Evolutionary conservation across 1,139 yeast genomes (phyloP).

Genomic region (Nakaseomyces delphensis): DNA sequence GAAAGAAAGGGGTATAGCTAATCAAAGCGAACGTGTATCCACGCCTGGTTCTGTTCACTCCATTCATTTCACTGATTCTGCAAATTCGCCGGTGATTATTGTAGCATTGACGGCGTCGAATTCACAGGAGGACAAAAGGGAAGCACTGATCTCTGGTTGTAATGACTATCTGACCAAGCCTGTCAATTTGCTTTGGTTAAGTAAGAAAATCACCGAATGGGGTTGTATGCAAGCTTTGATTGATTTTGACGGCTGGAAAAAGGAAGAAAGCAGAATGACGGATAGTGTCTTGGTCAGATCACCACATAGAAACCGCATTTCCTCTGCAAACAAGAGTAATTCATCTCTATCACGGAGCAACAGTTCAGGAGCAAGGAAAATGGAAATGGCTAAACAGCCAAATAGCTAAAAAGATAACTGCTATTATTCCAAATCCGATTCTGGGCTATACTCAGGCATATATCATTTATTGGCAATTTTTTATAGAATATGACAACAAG

Average conservation of each 20-base stretch:
- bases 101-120: conserved; percentile 94
- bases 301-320: conserved; percentile 8
- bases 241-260: conserved; percentile 91
- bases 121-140: conserved; percentile 76
- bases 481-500: not conserved
- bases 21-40: conserved; percentile 10
- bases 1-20: conserved; percentile 73
- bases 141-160: conserved; percentile 94
- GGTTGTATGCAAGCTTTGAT: conserved; percentile 95
- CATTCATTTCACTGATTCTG: conserved; percentile 33
- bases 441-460: not conserved
- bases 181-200: conserved; percentile 87
- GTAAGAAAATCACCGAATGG: conserved; percentile 94
- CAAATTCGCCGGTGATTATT: conserved; percentile 75
- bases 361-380: conserved; percentile 1
- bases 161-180: conserved; percentile 96
- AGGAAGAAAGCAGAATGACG: conserved; percentile 34
- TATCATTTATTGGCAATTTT: not conserved
- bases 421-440: not conserved
- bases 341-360: conserved; percentile 1
- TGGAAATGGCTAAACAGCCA: not conserved
- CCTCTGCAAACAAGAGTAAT: conserved; percentile 1
- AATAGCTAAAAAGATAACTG: not conserved
- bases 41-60: conserved; percentile 6
- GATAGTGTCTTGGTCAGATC: conserved; percentile 21